Conservation (phyloP, 176 grass and related monocot genomes). For the Metroxylon sagu region DNA sequence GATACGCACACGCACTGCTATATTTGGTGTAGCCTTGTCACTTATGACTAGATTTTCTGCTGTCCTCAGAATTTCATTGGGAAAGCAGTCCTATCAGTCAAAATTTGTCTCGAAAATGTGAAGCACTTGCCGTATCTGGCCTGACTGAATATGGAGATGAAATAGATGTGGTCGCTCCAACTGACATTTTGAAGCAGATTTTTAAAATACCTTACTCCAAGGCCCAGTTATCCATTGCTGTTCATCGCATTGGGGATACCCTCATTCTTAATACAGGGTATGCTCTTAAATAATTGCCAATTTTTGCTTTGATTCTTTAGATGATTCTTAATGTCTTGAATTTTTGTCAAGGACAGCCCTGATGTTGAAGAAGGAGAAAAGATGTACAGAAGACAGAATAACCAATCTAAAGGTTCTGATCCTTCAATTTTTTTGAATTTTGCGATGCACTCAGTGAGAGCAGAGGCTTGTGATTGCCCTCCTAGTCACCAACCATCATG, state of each 20-base stretch:
- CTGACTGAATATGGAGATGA: slow-evolving; percentile 78
- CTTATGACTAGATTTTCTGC: slow-evolving; percentile 11
- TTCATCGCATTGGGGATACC: slow-evolving; percentile 85
- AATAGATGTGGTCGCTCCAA: slow-evolving; percentile 87
- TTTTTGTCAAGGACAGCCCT: slow-evolving; percentile 39
- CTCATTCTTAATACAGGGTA: slow-evolving; percentile 95
- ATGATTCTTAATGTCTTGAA: slow-evolving; percentile 4
- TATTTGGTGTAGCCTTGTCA: slow-evolving; percentile 5
- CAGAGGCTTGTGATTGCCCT: slow-evolving; percentile 96
- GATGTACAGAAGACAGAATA: slow-evolving; percentile 79
- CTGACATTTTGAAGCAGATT: slow-evolving; percentile 97
- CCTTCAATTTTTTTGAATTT: slow-evolving; percentile 96
- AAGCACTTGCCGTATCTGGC: slow-evolving; percentile 83
- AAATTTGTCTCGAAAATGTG: slow-evolving; percentile 93
- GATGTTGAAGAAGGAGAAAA: slow-evolving; percentile 99
- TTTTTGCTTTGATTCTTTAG: not conserved
- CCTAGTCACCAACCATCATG: slow-evolving; percentile 72
- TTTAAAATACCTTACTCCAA: slow-evolving; percentile 97
- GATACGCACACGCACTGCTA: not conserved
- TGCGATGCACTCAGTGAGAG: slow-evolving; percentile 93
- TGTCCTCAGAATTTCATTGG: slow-evolving; percentile 43
- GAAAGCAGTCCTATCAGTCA: slow-evolving; percentile 59
- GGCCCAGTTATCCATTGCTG: slow-evolving; percentile 86
- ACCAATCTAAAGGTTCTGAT: slow-evolving; percentile 68
- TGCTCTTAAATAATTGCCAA: slow-evolving; percentile 17